These are phyloP conservation scores for Saprolegnia parasitica DNA, from an alignment of 352 stramenopile species.

Conservation along the genomic window DNA sequence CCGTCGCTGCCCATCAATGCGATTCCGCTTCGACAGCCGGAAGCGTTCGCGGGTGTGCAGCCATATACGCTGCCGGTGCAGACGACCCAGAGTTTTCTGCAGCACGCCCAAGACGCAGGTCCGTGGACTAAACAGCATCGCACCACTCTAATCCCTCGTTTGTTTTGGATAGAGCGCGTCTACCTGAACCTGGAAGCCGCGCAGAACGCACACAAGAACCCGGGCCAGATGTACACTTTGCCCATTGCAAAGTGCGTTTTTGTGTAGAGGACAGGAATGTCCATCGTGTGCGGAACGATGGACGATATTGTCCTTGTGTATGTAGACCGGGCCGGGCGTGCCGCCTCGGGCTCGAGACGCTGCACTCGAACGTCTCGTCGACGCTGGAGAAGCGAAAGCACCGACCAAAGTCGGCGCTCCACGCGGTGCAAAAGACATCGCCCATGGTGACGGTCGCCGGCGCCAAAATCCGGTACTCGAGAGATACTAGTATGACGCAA, in stretches of 20 bases:
- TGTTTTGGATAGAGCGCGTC: conserved; percentile 19
- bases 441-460: conserved; percentile 14
- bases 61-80: conserved; percentile 9
- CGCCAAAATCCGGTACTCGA: conserved; percentile 22
- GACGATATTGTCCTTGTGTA: not conserved
- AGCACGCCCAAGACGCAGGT: conserved; percentile 21
- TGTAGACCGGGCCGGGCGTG: conserved; percentile 5
- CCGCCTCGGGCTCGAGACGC: conserved; percentile 3
- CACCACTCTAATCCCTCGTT: too few relatives aligned
- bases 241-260: conserved; percentile 11
- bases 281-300: not conserved
- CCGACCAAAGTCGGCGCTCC: conserved; percentile 20
- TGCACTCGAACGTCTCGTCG: not conserved
- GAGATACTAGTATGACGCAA: too few relatives aligned
- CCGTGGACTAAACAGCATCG: too few relatives aligned
- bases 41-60: not conserved
- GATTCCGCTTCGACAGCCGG: not conserved
- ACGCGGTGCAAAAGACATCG: not conserved
- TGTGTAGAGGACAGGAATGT: not conserved
- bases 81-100: conserved; percentile 10
- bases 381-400: conserved; percentile 1
- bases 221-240: conserved; percentile 15
- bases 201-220: not conserved
- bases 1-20: not conserved
- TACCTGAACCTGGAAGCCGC: not conserved